These are phyloP conservation scores for Rhodotorula sphaerocarpa DNA, from an alignment of 768 basidiomycete species.

Conservation along the genomic window DNA sequence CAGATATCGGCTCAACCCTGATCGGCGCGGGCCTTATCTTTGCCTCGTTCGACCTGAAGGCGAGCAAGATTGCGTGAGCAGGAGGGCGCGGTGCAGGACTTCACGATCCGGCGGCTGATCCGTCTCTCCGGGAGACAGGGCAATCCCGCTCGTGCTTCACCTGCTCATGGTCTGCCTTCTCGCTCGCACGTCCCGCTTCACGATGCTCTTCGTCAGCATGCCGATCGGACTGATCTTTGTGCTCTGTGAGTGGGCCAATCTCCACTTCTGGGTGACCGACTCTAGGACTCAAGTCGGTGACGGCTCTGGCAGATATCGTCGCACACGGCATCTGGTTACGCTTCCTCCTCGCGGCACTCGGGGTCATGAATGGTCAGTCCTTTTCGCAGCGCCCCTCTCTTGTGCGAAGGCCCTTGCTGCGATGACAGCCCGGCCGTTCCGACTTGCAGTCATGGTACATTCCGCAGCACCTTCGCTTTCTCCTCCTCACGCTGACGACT, in stretches of 20 bases:
- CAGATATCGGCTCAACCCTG: constrained; percentile 27
- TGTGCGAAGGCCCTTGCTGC: too few species aligned
- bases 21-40: constrained; percentile 29
- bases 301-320: constrained; percentile 25
- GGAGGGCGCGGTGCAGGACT: neutral
- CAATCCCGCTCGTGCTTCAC: constrained; percentile 17
- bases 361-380: constrained; percentile 23
- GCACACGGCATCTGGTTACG: constrained; percentile 19
- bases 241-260: constrained; percentile 6
- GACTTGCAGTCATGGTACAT: constrained; percentile 21
- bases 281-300: too few species aligned
- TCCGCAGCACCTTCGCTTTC: too few species aligned
- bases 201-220: constrained; percentile 6
- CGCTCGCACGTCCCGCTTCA: constrained; percentile 24
- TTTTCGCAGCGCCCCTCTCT: neutral
- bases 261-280: too few species aligned
- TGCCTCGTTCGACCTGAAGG: constrained; percentile 25
- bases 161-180: constrained; percentile 9
- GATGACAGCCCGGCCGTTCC: neutral
- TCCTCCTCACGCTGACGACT: neutral
- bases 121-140: neutral
- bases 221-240: constrained; percentile 13
- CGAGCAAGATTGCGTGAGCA: constrained; percentile 20
- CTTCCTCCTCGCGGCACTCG: constrained; percentile 17
- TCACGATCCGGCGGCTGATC: too few species aligned